Evolutionary conservation across 768 basidiomycete species (phyloP).

Genomic region (Auricularia sp.): DNA sequence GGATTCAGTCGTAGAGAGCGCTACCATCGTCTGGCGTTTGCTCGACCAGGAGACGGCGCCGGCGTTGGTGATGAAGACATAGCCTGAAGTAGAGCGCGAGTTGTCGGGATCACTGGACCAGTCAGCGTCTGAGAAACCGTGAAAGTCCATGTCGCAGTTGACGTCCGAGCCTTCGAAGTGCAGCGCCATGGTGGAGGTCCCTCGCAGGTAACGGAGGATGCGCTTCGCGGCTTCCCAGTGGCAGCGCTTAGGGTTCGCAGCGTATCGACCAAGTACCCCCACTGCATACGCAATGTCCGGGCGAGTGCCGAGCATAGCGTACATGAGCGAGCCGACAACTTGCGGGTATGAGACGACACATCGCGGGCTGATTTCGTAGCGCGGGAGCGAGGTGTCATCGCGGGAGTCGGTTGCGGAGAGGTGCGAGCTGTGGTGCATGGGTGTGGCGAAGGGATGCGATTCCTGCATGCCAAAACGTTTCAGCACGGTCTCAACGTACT

Average conservation of each 20-base stretch:
- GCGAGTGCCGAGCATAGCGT: constrained; percentile 4
- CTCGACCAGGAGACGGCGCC: constrained; percentile 14
- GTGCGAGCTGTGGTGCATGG: not conserved
- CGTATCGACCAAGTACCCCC: constrained; percentile 8
- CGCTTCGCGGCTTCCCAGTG: constrained; percentile 10
- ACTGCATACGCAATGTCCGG: constrained; percentile 10
- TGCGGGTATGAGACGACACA: constrained; percentile 3
- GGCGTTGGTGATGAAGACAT: constrained; percentile 5
- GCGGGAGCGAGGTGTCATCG: not conserved
- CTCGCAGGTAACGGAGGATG: constrained; percentile 8
- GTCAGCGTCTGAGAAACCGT: constrained; percentile 5
- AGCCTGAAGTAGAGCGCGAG: constrained; percentile 3
- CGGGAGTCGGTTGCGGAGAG: not conserved
- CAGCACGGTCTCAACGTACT: not conserved
- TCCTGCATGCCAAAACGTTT: constrained; percentile 1
- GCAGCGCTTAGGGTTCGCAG: constrained; percentile 2
- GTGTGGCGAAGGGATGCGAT: not conserved
- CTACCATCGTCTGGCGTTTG: constrained; percentile 13
- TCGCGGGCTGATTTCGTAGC: not conserved
- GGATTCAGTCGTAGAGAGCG: constrained; percentile 14
- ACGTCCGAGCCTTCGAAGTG: not conserved
- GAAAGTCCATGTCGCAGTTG: not conserved
- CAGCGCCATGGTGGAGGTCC: constrained; percentile 3
- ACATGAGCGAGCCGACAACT: constrained; percentile 10
- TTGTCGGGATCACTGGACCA: constrained; percentile 1